Conservation (phyloP, 1,284 basidiomycete species). For the Jaminaea rosea region DNA sequence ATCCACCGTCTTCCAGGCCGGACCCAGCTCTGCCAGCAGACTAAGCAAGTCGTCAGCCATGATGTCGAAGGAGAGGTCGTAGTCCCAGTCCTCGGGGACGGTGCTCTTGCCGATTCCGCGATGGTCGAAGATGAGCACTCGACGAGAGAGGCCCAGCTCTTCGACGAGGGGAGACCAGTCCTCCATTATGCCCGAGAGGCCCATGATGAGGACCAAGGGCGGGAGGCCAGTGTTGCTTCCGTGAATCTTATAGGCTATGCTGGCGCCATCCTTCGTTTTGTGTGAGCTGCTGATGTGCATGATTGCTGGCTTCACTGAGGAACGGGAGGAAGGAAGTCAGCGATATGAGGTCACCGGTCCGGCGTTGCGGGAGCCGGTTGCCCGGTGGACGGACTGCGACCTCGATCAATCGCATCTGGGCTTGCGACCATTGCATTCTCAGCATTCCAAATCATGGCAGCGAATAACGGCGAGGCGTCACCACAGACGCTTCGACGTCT, state of each 20-base stretch:
- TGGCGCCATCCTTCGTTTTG: not conserved
- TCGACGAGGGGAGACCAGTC: slow-evolving; percentile 38
- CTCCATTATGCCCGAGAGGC: slow-evolving; percentile 37
- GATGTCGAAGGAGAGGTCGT: slow-evolving; percentile 22
- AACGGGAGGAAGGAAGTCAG: too few species aligned
- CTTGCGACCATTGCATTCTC: too few species aligned
- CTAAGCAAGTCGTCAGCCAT: slow-evolving; percentile 34
- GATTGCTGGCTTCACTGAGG: too few species aligned
- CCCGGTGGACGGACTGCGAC: too few species aligned
- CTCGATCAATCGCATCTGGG: too few species aligned
- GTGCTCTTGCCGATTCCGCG: slow-evolving; percentile 31
- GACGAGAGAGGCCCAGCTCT: slow-evolving; percentile 14
- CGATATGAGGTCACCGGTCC: too few species aligned
- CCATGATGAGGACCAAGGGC: slow-evolving; percentile 30
- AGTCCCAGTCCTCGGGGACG: slow-evolving; percentile 19
- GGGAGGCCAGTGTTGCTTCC: not conserved
- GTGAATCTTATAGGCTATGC: not conserved
- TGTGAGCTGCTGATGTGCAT: too few species aligned
- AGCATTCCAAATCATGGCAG: too few species aligned
- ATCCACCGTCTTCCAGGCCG: slow-evolving; percentile 13
- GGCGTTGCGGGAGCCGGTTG: too few species aligned
- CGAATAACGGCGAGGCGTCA: slow-evolving; percentile 10
- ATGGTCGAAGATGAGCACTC: slow-evolving; percentile 35
- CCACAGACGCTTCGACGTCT: slow-evolving; percentile 17
- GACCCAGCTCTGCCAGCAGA: slow-evolving; percentile 17